A percentile compares a stretch with the other conserved stretches of the same genome.
Conservation (phyloP, 106 monocot genomes). For the Agapanthus africanus region DNA sequence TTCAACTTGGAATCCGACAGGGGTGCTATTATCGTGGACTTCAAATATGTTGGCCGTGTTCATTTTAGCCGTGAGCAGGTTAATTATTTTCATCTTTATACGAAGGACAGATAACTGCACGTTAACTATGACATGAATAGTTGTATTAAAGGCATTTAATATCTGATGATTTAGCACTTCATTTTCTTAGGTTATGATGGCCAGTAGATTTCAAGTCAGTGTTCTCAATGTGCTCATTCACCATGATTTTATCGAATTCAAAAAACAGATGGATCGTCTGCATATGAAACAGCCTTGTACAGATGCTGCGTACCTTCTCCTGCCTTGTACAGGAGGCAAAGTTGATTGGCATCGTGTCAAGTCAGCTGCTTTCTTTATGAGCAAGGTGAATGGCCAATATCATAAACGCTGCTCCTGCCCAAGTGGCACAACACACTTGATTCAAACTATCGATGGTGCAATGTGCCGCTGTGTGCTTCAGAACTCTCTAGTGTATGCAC, state of each 20-base stretch:
- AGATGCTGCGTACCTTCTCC: conserved; percentile 41
- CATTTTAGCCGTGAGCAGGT: conserved; percentile 38
- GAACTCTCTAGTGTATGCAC: conserved; percentile 55
- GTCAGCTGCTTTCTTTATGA: conserved; percentile 13
- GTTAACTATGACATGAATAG: too few species aligned
- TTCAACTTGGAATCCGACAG: conserved; percentile 29
- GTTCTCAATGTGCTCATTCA: conserved; percentile 40
- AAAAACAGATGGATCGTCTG: conserved; percentile 12
- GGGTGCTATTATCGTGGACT: conserved; percentile 19
- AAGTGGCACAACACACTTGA: neutral
- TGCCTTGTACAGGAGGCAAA: conserved; percentile 32
- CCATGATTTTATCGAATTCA: conserved; percentile 23
- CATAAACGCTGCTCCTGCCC: conserved; percentile 14
- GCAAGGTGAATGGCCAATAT: neutral
- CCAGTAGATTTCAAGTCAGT: conserved; percentile 39
- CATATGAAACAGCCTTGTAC: conserved; percentile 5
- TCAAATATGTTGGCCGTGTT: conserved; percentile 28
- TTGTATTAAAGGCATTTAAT: neutral
- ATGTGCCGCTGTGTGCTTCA: conserved; percentile 38
- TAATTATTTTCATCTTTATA: neutral
- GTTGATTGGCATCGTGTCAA: conserved; percentile 52
- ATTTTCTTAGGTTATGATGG: conserved; percentile 33
- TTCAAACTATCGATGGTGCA: conserved; percentile 27
- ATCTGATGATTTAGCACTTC: neutral
- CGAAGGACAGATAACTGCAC: too few species aligned